Evolutionary conservation across 2,329 filamentous ascomycete species (phyloP).

Genomic region (Tolypocladium ovalisporum): DNA sequence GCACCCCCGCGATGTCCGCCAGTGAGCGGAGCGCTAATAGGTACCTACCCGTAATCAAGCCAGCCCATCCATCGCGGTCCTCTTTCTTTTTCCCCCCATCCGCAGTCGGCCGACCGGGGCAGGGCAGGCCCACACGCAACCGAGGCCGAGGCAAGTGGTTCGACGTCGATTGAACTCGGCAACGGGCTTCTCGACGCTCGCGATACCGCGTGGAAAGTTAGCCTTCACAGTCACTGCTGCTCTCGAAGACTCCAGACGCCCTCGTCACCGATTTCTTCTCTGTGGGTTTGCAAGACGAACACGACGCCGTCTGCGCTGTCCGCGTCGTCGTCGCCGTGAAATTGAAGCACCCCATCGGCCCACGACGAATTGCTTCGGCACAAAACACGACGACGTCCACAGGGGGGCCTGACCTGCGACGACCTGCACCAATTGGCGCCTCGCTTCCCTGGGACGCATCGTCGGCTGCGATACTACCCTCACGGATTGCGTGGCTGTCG

Average conservation of each 20-base stretch:
- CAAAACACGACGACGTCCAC: too few relatives aligned
- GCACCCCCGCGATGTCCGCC: too few relatives aligned
- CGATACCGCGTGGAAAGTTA: neutral
- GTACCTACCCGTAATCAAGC: too few relatives aligned
- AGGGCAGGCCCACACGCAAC: neutral
- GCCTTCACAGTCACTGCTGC: neutral
- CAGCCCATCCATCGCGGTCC: neutral
- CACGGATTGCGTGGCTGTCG: neutral
- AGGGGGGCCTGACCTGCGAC: neutral
- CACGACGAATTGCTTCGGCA: too few relatives aligned
- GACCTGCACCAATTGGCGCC: neutral
- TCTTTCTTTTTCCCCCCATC: neutral
- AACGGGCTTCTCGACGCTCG: neutral
- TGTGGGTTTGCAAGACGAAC: neutral
- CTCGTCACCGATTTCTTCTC: neutral
- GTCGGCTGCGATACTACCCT: neutral
- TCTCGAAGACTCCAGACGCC: neutral
- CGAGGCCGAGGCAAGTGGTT: constrained; percentile 3
- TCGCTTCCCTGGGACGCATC: neutral
- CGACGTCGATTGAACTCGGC: neutral
- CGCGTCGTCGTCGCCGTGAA: neutral
- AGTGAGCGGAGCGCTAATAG: neutral
- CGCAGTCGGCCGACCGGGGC: constrained; percentile 1
- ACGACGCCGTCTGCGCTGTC: neutral
- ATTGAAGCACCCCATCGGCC: too few relatives aligned